Percentiles rank a stretch among this genome's conserved stretches.
Evolutionary conservation across 352 stramenopile genomes (phyloP).

Genomic region (Phytopythium delawarense): DNA sequence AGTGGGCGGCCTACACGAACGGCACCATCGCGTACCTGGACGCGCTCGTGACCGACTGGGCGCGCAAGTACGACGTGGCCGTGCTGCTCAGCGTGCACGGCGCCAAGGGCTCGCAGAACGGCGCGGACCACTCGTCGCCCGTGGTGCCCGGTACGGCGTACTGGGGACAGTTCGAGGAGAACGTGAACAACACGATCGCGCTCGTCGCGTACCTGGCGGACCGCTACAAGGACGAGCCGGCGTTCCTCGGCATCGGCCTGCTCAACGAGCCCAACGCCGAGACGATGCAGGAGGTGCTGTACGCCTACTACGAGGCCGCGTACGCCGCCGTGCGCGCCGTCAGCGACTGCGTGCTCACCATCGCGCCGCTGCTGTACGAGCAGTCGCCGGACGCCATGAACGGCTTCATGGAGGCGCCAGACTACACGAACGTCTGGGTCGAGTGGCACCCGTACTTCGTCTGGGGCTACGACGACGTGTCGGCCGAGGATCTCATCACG

Average conservation of each 20-base stretch:
- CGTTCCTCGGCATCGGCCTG: constrained; percentile 51
- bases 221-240: constrained; percentile 40
- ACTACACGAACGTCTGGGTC: constrained; percentile 74
- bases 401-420: constrained; percentile 42
- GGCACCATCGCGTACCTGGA: constrained; percentile 41
- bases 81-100: constrained; percentile 54
- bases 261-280: constrained; percentile 44
- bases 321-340: constrained; percentile 40
- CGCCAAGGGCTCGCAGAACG: constrained; percentile 59
- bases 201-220: constrained; percentile 29
- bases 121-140: constrained; percentile 47
- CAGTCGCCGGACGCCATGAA: constrained; percentile 55
- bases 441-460: constrained; percentile 84
- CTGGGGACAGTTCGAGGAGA: constrained; percentile 36
- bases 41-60: constrained; percentile 34
- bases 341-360: constrained; percentile 56
- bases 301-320: constrained; percentile 52
- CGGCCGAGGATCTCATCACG: constrained; percentile 20
- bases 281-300: constrained; percentile 31
- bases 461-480: constrained; percentile 64
- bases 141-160: constrained; percentile 23
- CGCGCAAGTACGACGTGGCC: constrained; percentile 33
- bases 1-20: constrained; percentile 37
- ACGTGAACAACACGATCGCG: constrained; percentile 33
- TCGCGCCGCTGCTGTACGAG: constrained; percentile 57